Evolutionary conservation across 2,329 filamentous ascomycete species (phyloP).

Genomic region (Cladophialophora chaetospira): DNA sequence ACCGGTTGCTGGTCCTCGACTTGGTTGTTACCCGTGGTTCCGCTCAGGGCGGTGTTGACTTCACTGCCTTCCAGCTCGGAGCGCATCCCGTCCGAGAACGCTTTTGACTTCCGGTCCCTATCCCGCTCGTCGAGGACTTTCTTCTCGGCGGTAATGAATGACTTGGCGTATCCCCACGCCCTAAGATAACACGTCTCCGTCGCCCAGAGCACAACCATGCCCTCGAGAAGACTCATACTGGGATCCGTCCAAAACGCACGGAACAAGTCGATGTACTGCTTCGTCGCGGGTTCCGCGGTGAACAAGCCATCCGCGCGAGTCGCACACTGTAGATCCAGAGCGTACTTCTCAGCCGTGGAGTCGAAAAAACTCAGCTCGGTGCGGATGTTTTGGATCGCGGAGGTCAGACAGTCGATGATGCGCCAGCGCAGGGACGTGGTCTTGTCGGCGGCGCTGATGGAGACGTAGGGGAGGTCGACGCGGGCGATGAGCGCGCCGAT

Average conservation of each 20-base stretch:
- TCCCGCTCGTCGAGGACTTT: background rate
- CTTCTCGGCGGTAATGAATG: slow-evolving; percentile 3
- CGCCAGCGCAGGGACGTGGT: slow-evolving; percentile 51
- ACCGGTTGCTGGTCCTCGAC: background rate
- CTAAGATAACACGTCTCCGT: slow-evolving; percentile 68
- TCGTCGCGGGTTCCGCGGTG: slow-evolving; percentile 50
- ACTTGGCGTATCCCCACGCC: slow-evolving; percentile 55
- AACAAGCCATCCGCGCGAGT: slow-evolving; percentile 29
- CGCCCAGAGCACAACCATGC: slow-evolving; percentile 73
- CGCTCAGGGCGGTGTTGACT: slow-evolving; percentile 3
- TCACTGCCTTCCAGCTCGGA: slow-evolving; percentile 6
- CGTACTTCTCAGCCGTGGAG: slow-evolving; percentile 62
- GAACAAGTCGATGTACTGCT: slow-evolving; percentile 61
- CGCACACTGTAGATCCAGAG: slow-evolving; percentile 51
- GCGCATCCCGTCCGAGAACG: background rate
- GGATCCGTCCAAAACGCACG: slow-evolving; percentile 55
- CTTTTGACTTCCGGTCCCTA: background rate
- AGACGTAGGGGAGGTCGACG: slow-evolving; percentile 56
- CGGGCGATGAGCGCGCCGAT: slow-evolving; percentile 66
- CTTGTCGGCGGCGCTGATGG: slow-evolving; percentile 40
- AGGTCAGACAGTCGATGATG: slow-evolving; percentile 64
- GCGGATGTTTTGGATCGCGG: slow-evolving; percentile 66
- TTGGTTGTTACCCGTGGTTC: background rate
- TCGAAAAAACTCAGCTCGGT: slow-evolving; percentile 70
- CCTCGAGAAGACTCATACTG: slow-evolving; percentile 62